Base-by-base conservation (phyloP, 805 yeast genomes). In the Maudiozyma barnettii region DNA sequence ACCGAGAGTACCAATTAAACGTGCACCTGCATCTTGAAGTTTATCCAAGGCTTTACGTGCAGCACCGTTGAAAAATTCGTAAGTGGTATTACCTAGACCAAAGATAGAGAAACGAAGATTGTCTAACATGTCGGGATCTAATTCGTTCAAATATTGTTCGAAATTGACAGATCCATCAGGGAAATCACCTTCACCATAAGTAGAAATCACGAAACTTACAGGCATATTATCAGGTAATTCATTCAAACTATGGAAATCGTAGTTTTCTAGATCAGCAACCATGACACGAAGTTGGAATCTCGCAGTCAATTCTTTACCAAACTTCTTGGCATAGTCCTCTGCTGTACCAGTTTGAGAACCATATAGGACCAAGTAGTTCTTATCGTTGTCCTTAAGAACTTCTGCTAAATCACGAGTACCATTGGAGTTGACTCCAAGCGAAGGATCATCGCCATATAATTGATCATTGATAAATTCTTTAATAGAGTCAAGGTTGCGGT, bases 281-380 rank as follows among this genome's bases (percentile, higher is more conserved):
- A 93, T 79, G 2, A 91, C 79, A 53, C 81, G 79, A 55, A 93
- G 74, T 41, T 90, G 87, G 62, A 84, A 90, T 63, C 83, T 77
- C 23, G 95, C 73, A 56, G 81, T 79, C 58, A 91, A 79, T 64
- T 93, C 99, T 62, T 90, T 89, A 43, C 95, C 80, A 56, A 89
- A 81, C 63, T 91, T 86, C 56, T 83, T 78, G 18, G 97, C 95
- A 59, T 89, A 91, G 61, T 93, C 99, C 69, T 93, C 99, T 40
- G 98, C 96, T 16, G 99, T 93, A 53, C 99, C 99, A 5, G 99
- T 93, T 69, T 93, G 99, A 13, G 98, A 90, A 16, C 96, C 98
- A 63, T 76, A 93, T 51, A 93, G 76, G 3, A 93, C 82, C 40
- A 89, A 70, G 35, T 85, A 83, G 53, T 84, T 82, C 68, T 91